A percentile compares a stretch with the other conserved stretches of the same genome.
phyloP scores from a whole-genome alignment of 768 basidiomycete species.

The Xanthoconium stramineum region DNA sequence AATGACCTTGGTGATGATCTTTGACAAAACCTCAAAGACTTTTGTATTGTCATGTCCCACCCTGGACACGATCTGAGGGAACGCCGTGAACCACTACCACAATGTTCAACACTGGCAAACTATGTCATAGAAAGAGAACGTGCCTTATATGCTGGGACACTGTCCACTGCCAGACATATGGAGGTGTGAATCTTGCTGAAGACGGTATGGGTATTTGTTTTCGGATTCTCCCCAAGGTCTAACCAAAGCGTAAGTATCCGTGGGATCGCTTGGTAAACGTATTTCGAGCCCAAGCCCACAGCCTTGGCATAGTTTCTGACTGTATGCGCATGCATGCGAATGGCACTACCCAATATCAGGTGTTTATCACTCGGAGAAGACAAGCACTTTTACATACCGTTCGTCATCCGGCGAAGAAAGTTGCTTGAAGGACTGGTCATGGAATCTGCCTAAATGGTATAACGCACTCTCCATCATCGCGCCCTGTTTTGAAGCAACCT shows the following conservation, averaged over 20 bases:
- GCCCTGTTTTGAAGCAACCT: conserved; percentile 46
- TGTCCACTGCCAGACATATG: conserved; percentile 53
- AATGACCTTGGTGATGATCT: conserved; percentile 73
- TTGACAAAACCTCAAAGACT: conserved; percentile 58
- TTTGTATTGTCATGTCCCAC: conserved; percentile 69
- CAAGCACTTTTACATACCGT: conserved; percentile 37
- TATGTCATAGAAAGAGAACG: conserved; percentile 7
- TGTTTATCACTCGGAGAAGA: background rate
- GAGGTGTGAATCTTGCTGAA: conserved; percentile 57
- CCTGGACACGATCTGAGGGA: conserved; percentile 95
- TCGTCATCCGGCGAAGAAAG: conserved; percentile 51
- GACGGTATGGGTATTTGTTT: conserved; percentile 28
- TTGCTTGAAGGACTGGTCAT: conserved; percentile 71
- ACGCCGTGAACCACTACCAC: conserved; percentile 87
- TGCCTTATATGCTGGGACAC: conserved; percentile 79
- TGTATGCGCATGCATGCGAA: conserved; percentile 64
- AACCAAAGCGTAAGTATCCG: conserved; percentile 94
- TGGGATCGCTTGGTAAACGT: conserved; percentile 93
- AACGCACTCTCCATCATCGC: conserved; percentile 76
- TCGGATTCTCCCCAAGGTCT: conserved; percentile 68
- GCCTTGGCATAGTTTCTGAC: conserved; percentile 67
- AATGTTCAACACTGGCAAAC: conserved; percentile 7
- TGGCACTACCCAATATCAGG: conserved; percentile 39
- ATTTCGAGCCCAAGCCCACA: conserved; percentile 84
- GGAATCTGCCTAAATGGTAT: conserved; percentile 85